These are phyloP conservation scores for Diaporthe sp. DNA, from an alignment of 2,329 filamentous ascomycete species.

Conservation along the genomic window DNA sequence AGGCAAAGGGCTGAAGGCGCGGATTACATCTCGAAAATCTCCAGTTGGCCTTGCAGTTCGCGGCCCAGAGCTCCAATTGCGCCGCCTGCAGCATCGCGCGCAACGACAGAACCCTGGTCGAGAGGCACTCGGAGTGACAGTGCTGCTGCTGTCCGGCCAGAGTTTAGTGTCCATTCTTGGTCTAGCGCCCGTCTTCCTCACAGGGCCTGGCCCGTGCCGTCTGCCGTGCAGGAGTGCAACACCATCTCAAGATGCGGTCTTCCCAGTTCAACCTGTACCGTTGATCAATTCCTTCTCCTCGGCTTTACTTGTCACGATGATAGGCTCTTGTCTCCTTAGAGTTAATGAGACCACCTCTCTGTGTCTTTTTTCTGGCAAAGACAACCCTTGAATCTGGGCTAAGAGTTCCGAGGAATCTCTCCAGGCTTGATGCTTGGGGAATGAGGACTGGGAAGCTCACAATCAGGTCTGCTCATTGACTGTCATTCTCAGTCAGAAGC, in stretches of 20 bases:
- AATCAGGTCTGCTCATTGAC: background rate
- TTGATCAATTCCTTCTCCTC: background rate
- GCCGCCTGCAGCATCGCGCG: conserved; percentile 34
- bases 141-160: conserved; percentile 45
- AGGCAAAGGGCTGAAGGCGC: background rate
- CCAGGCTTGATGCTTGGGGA: background rate
- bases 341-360: background rate
- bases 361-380: background rate
- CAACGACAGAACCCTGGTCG: conserved; percentile 34
- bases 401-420: background rate
- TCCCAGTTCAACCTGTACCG: background rate
- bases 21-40: conserved; percentile 39
- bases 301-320: background rate
- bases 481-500: background rate
- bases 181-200: conserved; percentile 6
- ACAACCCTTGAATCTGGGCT: background rate
- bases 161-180: conserved; percentile 36
- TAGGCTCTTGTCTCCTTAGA: background rate
- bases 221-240: background rate
- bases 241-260: background rate
- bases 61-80: conserved; percentile 37
- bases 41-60: conserved; percentile 23
- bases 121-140: conserved; percentile 23
- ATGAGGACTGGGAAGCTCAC: background rate
- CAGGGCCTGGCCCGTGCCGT: conserved; percentile 21